A percentile compares a stretch with the other conserved stretches of the same genome.
These are phyloP conservation scores for Epichloe aotearoae DNA, from an alignment of 2,329 filamentous ascomycete species.

Conservation along the genomic window DNA sequence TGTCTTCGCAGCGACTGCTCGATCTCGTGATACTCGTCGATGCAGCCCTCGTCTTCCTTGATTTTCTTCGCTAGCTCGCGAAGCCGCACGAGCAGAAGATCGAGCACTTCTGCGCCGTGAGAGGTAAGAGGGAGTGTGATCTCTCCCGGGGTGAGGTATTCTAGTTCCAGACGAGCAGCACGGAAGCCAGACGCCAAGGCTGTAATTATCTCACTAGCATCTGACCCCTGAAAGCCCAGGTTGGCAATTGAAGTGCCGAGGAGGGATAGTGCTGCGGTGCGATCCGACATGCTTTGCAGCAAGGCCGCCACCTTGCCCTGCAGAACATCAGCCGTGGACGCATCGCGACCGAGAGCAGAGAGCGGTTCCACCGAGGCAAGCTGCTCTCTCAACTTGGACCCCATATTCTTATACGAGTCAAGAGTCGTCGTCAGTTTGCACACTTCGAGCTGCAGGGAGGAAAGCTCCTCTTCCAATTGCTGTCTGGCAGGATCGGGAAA, in stretches of 20 bases:
- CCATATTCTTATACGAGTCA: slow-evolving; percentile 31
- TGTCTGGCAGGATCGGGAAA: slow-evolving; percentile 30
- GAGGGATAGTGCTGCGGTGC: slow-evolving; percentile 31
- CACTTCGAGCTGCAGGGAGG: slow-evolving; percentile 34
- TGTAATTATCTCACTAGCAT: slow-evolving; percentile 34
- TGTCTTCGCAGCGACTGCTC: slow-evolving; percentile 44
- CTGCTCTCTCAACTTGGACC: slow-evolving; percentile 23
- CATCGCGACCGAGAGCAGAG: slow-evolving; percentile 3
- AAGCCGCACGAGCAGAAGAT: slow-evolving; percentile 37
- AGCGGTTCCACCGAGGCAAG: slow-evolving; percentile 15
- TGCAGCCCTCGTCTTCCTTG: slow-evolving; percentile 36
- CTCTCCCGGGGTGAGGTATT: slow-evolving; percentile 48
- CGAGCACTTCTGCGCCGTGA: slow-evolving; percentile 41
- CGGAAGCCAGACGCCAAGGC: slow-evolving; percentile 38
- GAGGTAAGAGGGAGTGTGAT: slow-evolving; percentile 37
- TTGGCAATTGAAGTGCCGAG: slow-evolving; percentile 31
- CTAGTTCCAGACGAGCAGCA: slow-evolving; percentile 44
- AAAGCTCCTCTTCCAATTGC: slow-evolving; percentile 32
- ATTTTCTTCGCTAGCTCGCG: slow-evolving; percentile 33
- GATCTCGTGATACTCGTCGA: slow-evolving; percentile 47
- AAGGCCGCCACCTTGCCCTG: slow-evolving; percentile 30
- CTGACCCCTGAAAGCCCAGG: slow-evolving; percentile 37
- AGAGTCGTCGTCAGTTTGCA: slow-evolving; percentile 33
- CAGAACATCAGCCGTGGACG: slow-evolving; percentile 16
- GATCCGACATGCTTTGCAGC: slow-evolving; percentile 33